Base-by-base conservation (phyloP, 495 filamentous ascomycete genomes). In the Darksidea phi region DNA sequence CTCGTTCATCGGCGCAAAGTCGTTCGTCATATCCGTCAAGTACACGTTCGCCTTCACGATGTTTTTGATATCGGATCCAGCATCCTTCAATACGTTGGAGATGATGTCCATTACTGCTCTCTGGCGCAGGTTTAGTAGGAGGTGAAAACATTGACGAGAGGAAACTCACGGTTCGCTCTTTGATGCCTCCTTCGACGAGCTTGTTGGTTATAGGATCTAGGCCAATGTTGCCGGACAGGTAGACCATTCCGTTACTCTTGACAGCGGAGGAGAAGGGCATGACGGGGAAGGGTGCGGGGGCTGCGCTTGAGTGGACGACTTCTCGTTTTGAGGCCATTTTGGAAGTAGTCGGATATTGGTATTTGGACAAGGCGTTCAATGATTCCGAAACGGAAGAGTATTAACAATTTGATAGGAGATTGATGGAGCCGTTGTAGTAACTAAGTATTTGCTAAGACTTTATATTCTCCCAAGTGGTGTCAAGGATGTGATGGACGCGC, bases 41-140 rank as follows among this genome's bases (percentile, higher is more conserved):
- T 88, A 90, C 46, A 89, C 82, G 61, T 83, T 86, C 63, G 84
- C 82, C 71, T 89, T 87, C 50, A 90, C 79, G 12, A 88, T 86
- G 63, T 86, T 86, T 57, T 76, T 76, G 50, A 89, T 73, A 38
- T 74, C 74, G 42, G 82, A 83, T 7, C 84, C 84, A 1, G 86
- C 83, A 34, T 82, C 86, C 57, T 82, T 77, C 43, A 90, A 80
- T 26, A 90, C 78, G n/a, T 82, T 79, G 1, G 76, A 74, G 23
- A 90, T 77, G 71, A 88, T 90, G 63, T 81, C 78, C 52, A 72
- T 63, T 69, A 87, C 55, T 28, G 54, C 48, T 37, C 62, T 48
- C 62, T 65, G 25, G 25, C 45, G 10, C 11, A 15, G 41, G 8
- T 47, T 20, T 2, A 20, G 37, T 24, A 21, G 3, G 21, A 10